A percentile compares a stretch with the other conserved stretches of the same genome.
Evolutionary conservation across 768 basidiomycete species (phyloP).

Genomic region (Lenzites betulinus): DNA sequence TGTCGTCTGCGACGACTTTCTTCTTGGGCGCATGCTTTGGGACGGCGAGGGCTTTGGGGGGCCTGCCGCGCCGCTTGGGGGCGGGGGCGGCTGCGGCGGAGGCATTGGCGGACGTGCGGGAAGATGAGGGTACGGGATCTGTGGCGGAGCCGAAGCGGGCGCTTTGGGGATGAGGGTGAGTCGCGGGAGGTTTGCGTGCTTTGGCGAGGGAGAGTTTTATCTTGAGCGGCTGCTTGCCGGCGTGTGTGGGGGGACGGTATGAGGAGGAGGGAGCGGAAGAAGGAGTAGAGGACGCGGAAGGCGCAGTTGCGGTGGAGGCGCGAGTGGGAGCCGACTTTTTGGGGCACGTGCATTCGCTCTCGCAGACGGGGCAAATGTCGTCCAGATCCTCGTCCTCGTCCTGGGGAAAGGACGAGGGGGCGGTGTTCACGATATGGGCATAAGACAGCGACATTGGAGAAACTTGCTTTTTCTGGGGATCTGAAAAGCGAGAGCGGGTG

Average conservation of each 20-base stretch:
- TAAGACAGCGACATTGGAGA: conserved; percentile 68
- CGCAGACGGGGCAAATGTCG: conserved; percentile 90
- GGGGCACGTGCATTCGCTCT: conserved; percentile 83
- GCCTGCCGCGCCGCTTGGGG: conserved; percentile 57
- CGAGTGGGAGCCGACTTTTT: conserved; percentile 42
- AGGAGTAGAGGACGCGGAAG: conserved; percentile 37
- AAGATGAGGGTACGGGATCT: conserved; percentile 15
- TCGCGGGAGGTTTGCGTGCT: conserved; percentile 25
- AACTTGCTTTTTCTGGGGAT: conserved; percentile 52
- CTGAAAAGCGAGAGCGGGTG: conserved; percentile 26
- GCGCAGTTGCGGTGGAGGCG: conserved; percentile 28
- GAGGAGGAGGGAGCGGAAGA: conserved; percentile 33
- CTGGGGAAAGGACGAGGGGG: conserved; percentile 24
- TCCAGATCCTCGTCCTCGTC: conserved; percentile 74
- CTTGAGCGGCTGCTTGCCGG: conserved; percentile 52
- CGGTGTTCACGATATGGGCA: conserved; percentile 62
- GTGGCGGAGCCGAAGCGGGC: conserved; percentile 11
- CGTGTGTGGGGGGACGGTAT: conserved; percentile 25
- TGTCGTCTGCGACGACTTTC: conserved; percentile 22
- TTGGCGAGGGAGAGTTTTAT: conserved; percentile 70
- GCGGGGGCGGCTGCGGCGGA: conserved; percentile 35
- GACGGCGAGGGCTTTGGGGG: conserved; percentile 48
- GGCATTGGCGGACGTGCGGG: conserved; percentile 16
- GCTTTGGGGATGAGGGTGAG: conserved; percentile 6
- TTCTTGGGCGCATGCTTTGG: conserved; percentile 32